These are phyloP conservation scores for Xylaria grammica DNA, from an alignment of 495 filamentous ascomycete genomes.

Conservation along the genomic window DNA sequence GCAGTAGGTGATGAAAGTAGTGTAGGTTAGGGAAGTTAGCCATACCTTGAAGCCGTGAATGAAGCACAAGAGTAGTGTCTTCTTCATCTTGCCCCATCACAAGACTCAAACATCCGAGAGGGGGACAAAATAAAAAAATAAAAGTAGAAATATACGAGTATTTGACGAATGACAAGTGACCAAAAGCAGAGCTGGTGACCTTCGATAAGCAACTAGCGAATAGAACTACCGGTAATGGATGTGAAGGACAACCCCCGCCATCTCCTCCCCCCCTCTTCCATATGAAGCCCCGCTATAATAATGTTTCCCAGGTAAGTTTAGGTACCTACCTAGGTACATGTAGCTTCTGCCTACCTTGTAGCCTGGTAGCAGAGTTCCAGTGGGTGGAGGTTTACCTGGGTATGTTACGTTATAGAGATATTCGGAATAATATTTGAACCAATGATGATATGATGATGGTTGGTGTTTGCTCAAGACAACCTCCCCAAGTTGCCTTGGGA, in stretches of 20 bases:
- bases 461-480: background rate
- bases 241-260: too few relatives aligned
- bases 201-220: too few relatives aligned
- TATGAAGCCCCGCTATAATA: too few relatives aligned
- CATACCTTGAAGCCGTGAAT: slow-evolving; percentile 97
- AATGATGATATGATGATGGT: too few relatives aligned
- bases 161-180: slow-evolving; percentile 3
- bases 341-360: too few relatives aligned
- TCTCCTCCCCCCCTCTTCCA: too few relatives aligned
- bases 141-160: background rate
- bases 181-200: slow-evolving; percentile 5
- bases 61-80: slow-evolving; percentile 88
- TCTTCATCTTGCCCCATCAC: slow-evolving; percentile 69
- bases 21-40: background rate
- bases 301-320: too few relatives aligned
- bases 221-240: too few relatives aligned
- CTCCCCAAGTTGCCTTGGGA: background rate
- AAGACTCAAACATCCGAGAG: slow-evolving; percentile 7
- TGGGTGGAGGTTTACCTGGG: too few relatives aligned
- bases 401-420: background rate
- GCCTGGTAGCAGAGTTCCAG: too few relatives aligned
- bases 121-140: background rate
- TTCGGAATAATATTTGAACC: background rate
- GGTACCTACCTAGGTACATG: too few relatives aligned
- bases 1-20: background rate